phyloP scores from a whole-genome alignment of 352 stramenopile genomes.

The Globisporangium perplexum region DNA sequence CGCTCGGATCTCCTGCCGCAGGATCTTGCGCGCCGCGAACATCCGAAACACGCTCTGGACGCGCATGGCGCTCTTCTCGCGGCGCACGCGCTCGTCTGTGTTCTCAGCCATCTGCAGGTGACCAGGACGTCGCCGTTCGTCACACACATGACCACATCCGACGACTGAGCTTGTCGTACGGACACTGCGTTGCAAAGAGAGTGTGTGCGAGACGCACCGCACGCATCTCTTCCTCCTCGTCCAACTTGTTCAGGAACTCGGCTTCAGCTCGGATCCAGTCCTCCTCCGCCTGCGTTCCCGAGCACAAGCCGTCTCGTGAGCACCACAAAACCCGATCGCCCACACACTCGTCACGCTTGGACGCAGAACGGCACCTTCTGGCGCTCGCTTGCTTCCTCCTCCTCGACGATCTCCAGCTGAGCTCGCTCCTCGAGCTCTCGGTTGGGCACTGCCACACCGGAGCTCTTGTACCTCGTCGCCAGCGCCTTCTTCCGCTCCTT shows the following conservation, averaged over 20 bases:
- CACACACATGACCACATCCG: background rate
- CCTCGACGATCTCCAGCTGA: conserved; percentile 39
- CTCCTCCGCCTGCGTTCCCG: conserved; percentile 20
- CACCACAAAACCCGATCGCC: background rate
- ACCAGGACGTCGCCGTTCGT: background rate
- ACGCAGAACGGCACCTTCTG: conserved; percentile 15
- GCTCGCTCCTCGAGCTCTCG: conserved; percentile 44
- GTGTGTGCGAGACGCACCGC: conserved; percentile 20
- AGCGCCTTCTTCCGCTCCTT: conserved; percentile 34
- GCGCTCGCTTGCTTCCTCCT: conserved; percentile 46
- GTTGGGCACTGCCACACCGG: conserved; percentile 31
- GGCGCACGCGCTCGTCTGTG: conserved; percentile 20
- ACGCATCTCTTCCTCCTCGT: conserved; percentile 36
- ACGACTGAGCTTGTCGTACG: background rate
- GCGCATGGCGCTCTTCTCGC: conserved; percentile 32
- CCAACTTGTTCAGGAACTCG: conserved; percentile 44
- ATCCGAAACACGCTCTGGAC: conserved; percentile 59
- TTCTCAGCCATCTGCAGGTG: conserved; percentile 33
- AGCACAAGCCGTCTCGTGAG: background rate
- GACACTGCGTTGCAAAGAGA: background rate
- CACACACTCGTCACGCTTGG: background rate
- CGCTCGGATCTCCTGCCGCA: conserved; percentile 39
- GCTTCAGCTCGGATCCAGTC: conserved; percentile 51
- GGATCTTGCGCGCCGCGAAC: conserved; percentile 40
- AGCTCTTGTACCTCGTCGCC: conserved; percentile 37